Evolutionary conservation across 768 basidiomycete species (phyloP).

Genomic region (Mycena vitilis): DNA sequence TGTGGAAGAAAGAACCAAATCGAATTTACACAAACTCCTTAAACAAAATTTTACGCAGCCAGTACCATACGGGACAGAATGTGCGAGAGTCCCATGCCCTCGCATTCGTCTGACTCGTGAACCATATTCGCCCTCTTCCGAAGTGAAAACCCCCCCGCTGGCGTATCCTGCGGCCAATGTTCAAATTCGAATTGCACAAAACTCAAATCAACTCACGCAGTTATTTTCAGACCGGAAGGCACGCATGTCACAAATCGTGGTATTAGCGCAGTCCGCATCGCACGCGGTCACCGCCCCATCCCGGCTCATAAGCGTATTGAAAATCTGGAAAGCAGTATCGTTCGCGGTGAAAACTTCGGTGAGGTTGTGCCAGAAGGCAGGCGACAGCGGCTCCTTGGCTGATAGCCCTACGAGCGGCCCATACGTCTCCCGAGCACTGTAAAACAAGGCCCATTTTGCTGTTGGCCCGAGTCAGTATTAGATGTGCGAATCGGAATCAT

Average conservation of each 20-base stretch:
- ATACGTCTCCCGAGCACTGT: conserved; percentile 48
- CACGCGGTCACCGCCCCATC: conserved; percentile 43
- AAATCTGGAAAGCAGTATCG: conserved; percentile 46
- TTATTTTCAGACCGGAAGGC: conserved; percentile 44
- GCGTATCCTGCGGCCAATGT: conserved; percentile 10
- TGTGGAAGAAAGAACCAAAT: background rate
- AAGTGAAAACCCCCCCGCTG: conserved; percentile 11
- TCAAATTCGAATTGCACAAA: background rate
- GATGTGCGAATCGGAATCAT: background rate
- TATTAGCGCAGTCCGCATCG: conserved; percentile 39
- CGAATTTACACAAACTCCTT: too few relatives aligned
- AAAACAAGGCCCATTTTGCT: conserved; percentile 26
- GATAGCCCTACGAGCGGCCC: conserved; percentile 43
- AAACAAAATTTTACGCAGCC: background rate
- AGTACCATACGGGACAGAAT: conserved; percentile 22
- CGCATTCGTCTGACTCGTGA: conserved; percentile 23
- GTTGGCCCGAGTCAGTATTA: background rate
- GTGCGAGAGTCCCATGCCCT: conserved; percentile 19
- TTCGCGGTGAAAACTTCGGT: conserved; percentile 49
- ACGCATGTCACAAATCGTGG: conserved; percentile 48
- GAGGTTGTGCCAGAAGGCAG: conserved; percentile 55
- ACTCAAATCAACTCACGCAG: conserved; percentile 34
- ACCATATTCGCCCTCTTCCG: conserved; percentile 2
- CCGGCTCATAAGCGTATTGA: conserved; percentile 42
- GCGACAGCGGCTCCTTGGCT: conserved; percentile 44